These are phyloP conservation scores for Hymenoscyphus fraxineus DNA, from an alignment of 2,329 filamentous ascomycete species.

Conservation along the genomic window DNA sequence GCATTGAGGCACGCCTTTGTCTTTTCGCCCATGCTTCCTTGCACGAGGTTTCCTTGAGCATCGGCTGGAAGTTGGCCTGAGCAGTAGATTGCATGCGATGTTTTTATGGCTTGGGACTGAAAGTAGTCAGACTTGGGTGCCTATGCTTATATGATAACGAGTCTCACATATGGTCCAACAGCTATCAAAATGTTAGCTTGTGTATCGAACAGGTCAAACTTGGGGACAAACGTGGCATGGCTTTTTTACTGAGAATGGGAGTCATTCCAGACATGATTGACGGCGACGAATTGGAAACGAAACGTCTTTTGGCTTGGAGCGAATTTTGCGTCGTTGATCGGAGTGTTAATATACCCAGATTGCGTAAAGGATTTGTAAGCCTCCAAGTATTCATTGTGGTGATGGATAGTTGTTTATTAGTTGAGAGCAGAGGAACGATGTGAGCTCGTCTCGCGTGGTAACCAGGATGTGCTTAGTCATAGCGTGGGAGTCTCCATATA, in stretches of 20 bases:
- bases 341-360: background rate
- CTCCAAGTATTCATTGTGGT: background rate
- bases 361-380: background rate
- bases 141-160: background rate
- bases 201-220: background rate
- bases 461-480: no score
- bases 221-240: slow-evolving; percentile 42
- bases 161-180: slow-evolving; percentile 58
- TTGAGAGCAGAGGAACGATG: background rate
- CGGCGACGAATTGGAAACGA: background rate
- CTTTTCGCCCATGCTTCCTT: slow-evolving; percentile 61
- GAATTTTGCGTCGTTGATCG: background rate
- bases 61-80: slow-evolving; percentile 47
- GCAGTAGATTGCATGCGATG: slow-evolving; percentile 61
- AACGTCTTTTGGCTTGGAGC: background rate
- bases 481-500: no score
- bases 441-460: background rate
- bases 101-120: slow-evolving; percentile 65
- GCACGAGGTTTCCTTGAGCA: slow-evolving; percentile 31
- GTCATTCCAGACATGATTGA: slow-evolving; percentile 29
- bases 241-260: slow-evolving; percentile 54
- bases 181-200: slow-evolving; percentile 39
- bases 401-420: background rate
- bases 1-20: slow-evolving; percentile 66
- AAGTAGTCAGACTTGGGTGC: slow-evolving; percentile 13